Conservation (phyloP, 257 asterid species). For the Petrea volubilis region DNA sequence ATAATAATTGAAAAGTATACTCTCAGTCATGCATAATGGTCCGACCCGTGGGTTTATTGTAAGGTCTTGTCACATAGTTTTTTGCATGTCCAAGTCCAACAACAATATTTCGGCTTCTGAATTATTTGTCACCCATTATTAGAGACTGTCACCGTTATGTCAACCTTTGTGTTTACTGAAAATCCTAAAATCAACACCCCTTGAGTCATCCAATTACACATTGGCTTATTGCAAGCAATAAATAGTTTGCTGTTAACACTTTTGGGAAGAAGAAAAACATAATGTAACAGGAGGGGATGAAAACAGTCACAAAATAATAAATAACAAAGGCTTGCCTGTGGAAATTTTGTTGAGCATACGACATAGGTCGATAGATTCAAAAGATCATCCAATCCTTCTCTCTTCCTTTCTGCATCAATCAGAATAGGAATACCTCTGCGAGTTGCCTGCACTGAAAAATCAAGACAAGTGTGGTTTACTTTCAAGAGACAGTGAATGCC, state of each 20-base stretch:
- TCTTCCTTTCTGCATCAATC: conserved; percentile 61
- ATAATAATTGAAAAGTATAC: background rate
- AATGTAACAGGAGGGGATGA: background rate
- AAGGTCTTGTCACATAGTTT: background rate
- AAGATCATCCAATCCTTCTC: conserved; percentile 69
- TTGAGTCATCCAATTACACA: background rate
- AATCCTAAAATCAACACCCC: background rate
- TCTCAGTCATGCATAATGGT: background rate
- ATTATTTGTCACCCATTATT: background rate
- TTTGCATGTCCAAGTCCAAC: conserved; percentile 4
- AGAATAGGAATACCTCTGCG: conserved; percentile 59
- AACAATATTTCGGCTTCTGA: background rate
- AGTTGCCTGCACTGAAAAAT: conserved; percentile 69
- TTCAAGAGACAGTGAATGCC: conserved; percentile 12
- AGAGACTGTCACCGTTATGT: background rate
- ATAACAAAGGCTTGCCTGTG: conserved; percentile 47
- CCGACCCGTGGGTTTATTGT: background rate
- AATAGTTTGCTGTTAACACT: background rate
- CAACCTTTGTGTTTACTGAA: background rate
- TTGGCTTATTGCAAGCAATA: background rate
- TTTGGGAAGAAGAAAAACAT: background rate
- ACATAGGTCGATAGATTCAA: conserved; percentile 51
- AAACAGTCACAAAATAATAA: background rate
- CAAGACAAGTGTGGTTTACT: conserved; percentile 34
- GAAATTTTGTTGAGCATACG: conserved; percentile 61